Percentiles rank a stretch among this genome's conserved stretches.
phyloP scores from a whole-genome alignment of 441 rosid genomes.

The Pelargonium citronellum region DNA sequence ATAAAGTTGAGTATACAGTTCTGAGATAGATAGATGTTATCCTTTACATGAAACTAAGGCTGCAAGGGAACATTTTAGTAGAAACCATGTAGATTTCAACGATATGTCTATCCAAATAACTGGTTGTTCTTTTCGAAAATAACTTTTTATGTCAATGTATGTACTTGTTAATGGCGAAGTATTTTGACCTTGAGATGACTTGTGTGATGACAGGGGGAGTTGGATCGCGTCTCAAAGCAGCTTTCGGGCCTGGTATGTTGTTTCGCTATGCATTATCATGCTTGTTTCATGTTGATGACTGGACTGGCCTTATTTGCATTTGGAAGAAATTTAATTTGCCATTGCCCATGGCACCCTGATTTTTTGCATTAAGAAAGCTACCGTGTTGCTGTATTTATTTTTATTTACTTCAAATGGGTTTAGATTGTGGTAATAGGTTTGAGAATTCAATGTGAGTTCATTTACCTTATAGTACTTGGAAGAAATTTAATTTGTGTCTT shows the following conservation, averaged over 20 bases:
- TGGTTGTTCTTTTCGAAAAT: background rate
- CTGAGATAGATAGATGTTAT: too few relatives aligned
- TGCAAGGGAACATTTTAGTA: too few relatives aligned
- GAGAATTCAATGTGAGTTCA: background rate
- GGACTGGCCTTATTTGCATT: too few relatives aligned
- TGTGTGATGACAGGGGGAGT: constrained; percentile 46
- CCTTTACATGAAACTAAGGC: too few relatives aligned
- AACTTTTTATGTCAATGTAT: background rate
- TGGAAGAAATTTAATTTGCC: too few relatives aligned
- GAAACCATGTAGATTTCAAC: too few relatives aligned
- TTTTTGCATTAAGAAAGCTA: background rate
- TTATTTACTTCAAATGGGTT: background rate
- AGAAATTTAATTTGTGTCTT: background rate
- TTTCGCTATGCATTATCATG: background rate
- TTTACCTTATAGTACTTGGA: constrained; percentile 1
- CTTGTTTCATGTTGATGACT: background rate
- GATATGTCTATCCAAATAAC: too few relatives aligned
- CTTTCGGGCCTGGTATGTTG: constrained; percentile 37
- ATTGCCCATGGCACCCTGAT: background rate
- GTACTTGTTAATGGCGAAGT: background rate
- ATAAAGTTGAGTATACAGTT: too few relatives aligned
- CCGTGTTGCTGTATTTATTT: background rate
- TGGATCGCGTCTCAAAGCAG: constrained; percentile 46
- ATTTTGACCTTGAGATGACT: background rate
- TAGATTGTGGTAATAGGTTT: background rate